These are phyloP conservation scores for Fusarium solani-melongenae DNA, from an alignment of 2,329 filamentous ascomycete species.

Conservation along the genomic window DNA sequence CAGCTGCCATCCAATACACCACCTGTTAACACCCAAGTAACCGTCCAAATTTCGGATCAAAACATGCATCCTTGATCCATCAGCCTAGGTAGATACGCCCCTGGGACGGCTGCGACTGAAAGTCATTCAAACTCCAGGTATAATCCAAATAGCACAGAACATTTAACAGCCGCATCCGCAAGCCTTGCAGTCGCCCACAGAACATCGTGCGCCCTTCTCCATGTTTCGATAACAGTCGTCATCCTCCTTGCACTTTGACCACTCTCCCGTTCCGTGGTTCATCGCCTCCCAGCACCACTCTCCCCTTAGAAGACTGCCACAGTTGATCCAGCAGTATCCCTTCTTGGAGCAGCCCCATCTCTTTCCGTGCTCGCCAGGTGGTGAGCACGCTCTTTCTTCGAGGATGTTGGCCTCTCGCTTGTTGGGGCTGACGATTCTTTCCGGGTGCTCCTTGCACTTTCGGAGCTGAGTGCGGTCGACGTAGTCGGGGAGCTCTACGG, in stretches of 20 bases:
- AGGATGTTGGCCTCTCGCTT: not conserved
- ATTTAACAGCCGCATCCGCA: slow-evolving; percentile 9
- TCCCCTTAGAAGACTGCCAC: not conserved
- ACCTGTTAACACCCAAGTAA: not conserved
- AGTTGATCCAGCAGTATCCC: slow-evolving; percentile 3
- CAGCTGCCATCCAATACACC: not conserved
- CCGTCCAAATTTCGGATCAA: not conserved
- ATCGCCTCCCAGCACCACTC: slow-evolving; percentile 6
- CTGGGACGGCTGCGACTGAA: not conserved
- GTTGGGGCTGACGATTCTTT: not conserved
- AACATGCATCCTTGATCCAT: not conserved
- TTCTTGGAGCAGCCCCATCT: not conserved
- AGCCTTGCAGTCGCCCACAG: not conserved
- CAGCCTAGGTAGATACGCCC: not conserved
- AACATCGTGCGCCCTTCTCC: not conserved
- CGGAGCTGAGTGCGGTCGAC: not conserved
- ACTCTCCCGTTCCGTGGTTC: not conserved
- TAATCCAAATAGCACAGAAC: not conserved
- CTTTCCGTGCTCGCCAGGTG: not conserved
- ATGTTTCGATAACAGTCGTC: not conserved
- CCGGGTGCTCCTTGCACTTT: slow-evolving; percentile 7
- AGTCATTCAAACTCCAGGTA: not conserved
- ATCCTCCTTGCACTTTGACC: not conserved
- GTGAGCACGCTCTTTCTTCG: not conserved
- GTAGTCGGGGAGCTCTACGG: not conserved